Percentiles rank a stretch among this genome's conserved stretches.
These are phyloP conservation scores for Fusarium buxicola DNA, from an alignment of 2,329 filamentous ascomycete species.

Conservation along the genomic window DNA sequence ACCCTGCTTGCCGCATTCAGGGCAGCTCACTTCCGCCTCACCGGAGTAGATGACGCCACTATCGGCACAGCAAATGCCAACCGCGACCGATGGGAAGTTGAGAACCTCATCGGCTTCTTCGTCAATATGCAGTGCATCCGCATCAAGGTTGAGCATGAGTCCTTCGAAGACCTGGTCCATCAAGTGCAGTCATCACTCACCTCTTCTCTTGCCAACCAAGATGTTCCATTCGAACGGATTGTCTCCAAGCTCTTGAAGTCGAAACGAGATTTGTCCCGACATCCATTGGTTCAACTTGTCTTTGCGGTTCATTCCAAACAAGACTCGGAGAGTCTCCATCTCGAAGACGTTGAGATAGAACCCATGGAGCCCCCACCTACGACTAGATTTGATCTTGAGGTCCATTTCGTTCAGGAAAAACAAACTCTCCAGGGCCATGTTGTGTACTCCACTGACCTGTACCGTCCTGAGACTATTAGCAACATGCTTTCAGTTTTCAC, in stretches of 20 bases:
- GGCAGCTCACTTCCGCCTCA: slow-evolving; percentile 42
- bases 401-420: slow-evolving; percentile 36
- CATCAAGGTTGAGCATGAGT: slow-evolving; percentile 19
- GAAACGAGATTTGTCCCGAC: slow-evolving; percentile 21
- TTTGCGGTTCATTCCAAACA: slow-evolving; percentile 34
- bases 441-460: slow-evolving; percentile 34
- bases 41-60: slow-evolving; percentile 32
- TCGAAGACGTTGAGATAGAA: slow-evolving; percentile 24
- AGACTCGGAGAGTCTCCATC: slow-evolving; percentile 5
- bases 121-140: slow-evolving; percentile 42
- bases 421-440: slow-evolving; percentile 12
- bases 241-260: slow-evolving; percentile 22
- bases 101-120: slow-evolving; percentile 39
- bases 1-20: slow-evolving; percentile 41
- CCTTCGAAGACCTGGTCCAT: slow-evolving; percentile 33
- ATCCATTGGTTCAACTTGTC: slow-evolving; percentile 31
- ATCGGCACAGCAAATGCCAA: slow-evolving; percentile 39
- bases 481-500: slow-evolving; percentile 34
- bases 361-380: background rate
- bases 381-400: slow-evolving; percentile 39
- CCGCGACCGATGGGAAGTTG: slow-evolving; percentile 24
- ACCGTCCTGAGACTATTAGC: slow-evolving; percentile 23
- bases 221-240: slow-evolving; percentile 41
- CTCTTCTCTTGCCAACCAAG: slow-evolving; percentile 36
- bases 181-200: slow-evolving; percentile 24